Base-by-base conservation (phyloP, 768 basidiomycete species). In the Agaricus subrufescens region DNA sequence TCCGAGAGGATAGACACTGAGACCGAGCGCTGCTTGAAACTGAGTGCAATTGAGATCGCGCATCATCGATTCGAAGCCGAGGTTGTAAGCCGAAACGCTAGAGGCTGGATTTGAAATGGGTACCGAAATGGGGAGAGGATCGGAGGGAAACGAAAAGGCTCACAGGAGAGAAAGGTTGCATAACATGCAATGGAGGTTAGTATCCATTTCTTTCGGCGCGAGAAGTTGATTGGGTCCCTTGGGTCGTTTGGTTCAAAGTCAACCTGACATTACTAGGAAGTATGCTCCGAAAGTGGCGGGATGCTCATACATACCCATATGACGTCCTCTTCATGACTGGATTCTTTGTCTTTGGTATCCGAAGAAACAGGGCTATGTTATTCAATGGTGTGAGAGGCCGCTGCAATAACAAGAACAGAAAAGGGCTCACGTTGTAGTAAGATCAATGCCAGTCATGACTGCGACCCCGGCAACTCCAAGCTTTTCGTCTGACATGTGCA, bases 31-130 rank as follows among this genome's bases (percentile, higher is more conserved):
- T 1, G 77, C 77, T 53, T 74, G 68, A 29, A 80, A 73, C 7
- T 64, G 54, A 6, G 78, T 73, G 51, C 76, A 78, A 38, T 73
- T 65, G 14, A 77, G 73, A 62, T 71, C 81, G 38, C 60, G 69
- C 14, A 68, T 77, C 86, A 88, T 87, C 0, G 82, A 78, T 3
- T 69, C 61, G 57, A 78, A 73, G 2, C 86, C 86, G 61, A 83
- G 63, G 29, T 75, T 77, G 63, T 82, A 87, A 0, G 82, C 72
- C 3, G 80, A 72, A 3, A 75, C 73, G 3, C 76, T 71, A 1
- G 75, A 75, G 31, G 81, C 85, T 44, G 12, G 46, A 44, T 46
- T 11, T 6, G 10, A 30, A 37, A 23, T 26, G 27, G 50, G 2
- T 60, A 14, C 29, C 14, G 25, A 15, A 31, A 5, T 14, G 12